A percentile compares a stretch with the other conserved stretches of the same genome.
Conservation (phyloP, 805 yeast genomes). For the Lipomyces starkeyi region DNA sequence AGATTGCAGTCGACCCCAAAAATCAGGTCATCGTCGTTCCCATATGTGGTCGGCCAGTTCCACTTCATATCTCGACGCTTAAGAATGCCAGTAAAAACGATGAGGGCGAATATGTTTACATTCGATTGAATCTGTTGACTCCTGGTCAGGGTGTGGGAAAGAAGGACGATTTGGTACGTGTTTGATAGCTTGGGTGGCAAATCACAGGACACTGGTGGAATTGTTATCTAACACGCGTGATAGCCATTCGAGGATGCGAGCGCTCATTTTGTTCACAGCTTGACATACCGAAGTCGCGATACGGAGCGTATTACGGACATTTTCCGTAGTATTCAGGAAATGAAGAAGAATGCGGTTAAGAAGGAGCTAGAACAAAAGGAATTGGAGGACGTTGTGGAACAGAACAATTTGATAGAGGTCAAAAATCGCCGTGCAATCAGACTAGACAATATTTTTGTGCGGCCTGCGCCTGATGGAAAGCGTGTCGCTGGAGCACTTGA, state of each 20-base stretch:
- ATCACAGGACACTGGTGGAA: too few relatives aligned
- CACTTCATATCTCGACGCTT: slow-evolving; percentile 93
- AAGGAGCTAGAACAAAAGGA: slow-evolving; percentile 90
- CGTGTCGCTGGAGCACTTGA: slow-evolving; percentile 89
- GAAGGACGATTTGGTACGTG: slow-evolving; percentile 49
- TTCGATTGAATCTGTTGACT: slow-evolving; percentile 88
- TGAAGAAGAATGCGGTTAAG: slow-evolving; percentile 89
- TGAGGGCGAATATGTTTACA: slow-evolving; percentile 91
- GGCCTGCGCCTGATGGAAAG: slow-evolving; percentile 98
- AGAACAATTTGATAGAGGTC: slow-evolving; percentile 82
- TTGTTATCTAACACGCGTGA: slow-evolving; percentile 12
- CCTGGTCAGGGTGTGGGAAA: slow-evolving; percentile 81
- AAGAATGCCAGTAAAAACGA: slow-evolving; percentile 94
- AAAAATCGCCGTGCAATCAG: slow-evolving; percentile 84
- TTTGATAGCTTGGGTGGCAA: neutral
- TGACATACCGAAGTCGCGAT: slow-evolving; percentile 88
- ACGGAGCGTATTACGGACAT: slow-evolving; percentile 90
- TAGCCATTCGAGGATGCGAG: slow-evolving; percentile 91
- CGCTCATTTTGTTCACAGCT: slow-evolving; percentile 82
- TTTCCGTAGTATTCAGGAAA: slow-evolving; percentile 84
- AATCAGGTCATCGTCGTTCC: slow-evolving; percentile 90
- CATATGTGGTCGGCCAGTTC: slow-evolving; percentile 94
- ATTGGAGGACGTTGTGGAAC: slow-evolving; percentile 91
- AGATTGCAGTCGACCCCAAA: slow-evolving; percentile 84
- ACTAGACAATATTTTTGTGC: slow-evolving; percentile 83